Evolutionary conservation across 192 early-diverging fungal species (phyloP).

Genomic region (Spinellus fusiger): DNA sequence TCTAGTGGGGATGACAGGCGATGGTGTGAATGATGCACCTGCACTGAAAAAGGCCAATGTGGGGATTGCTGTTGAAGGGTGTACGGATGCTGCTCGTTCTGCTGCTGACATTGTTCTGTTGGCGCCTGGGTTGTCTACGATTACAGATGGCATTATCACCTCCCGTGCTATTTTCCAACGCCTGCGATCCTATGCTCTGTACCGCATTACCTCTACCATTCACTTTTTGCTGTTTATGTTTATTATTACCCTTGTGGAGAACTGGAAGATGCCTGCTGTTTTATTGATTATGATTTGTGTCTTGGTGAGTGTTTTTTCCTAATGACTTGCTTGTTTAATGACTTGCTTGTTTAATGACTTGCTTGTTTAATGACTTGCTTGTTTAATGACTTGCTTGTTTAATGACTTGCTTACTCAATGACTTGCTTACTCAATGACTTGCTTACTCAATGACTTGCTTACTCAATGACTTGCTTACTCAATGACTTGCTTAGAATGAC

Average conservation of each 20-base stretch:
- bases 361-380: too few relatives aligned
- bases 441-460: too few relatives aligned
- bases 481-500: slow-evolving; percentile 54
- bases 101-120: slow-evolving; percentile 95
- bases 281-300: slow-evolving; percentile 87
- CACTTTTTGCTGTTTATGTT: slow-evolving; percentile 98
- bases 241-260: slow-evolving; percentile 72
- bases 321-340: not conserved
- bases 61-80: slow-evolving; percentile 93
- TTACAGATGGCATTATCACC: slow-evolving; percentile 85
- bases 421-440: not conserved
- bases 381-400: too few relatives aligned
- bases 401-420: too few relatives aligned
- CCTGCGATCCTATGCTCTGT: slow-evolving; percentile 88
- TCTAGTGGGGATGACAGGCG: slow-evolving; percentile 93
- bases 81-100: slow-evolving; percentile 92
- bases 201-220: slow-evolving; percentile 93
- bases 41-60: slow-evolving; percentile 97
- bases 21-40: slow-evolving; percentile 85
- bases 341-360: too few relatives aligned
- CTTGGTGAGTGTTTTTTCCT: slow-evolving; percentile 35
- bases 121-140: slow-evolving; percentile 83
- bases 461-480: too few relatives aligned
- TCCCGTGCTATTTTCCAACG: slow-evolving; percentile 94
- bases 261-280: slow-evolving; percentile 76